These are phyloP conservation scores for Podospora fimiseda DNA, from an alignment of 495 filamentous ascomycete species.

Conservation along the genomic window DNA sequence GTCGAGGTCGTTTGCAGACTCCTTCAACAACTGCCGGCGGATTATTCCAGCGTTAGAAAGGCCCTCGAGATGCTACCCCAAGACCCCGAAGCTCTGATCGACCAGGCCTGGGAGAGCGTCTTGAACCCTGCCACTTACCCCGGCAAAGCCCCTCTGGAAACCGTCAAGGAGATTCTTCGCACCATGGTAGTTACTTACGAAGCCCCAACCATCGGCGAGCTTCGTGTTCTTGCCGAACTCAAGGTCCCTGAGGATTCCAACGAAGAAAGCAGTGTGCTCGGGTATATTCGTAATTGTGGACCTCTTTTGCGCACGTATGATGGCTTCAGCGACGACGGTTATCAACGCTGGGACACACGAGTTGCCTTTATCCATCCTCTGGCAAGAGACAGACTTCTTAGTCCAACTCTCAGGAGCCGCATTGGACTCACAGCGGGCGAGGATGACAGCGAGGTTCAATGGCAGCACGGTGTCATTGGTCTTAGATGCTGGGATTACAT, in stretches of 20 bases:
- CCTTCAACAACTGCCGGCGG: conserved; percentile 4
- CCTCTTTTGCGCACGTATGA: conserved; percentile 7
- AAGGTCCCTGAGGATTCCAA: conserved; percentile 1
- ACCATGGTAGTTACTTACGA: conserved; percentile 8
- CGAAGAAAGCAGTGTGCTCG: conserved; percentile 6
- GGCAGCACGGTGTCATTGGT: conserved; percentile 13
- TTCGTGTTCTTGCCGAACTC: conserved; percentile 6
- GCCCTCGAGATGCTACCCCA: conserved; percentile 7
- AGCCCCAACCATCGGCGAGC: conserved; percentile 6
- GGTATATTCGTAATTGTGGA: conserved; percentile 6
- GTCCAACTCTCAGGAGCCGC: conserved; percentile 1
- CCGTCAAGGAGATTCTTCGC: conserved; percentile 12
- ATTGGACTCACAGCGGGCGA: conserved; percentile 6
- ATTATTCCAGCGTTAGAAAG: conserved; percentile 6
- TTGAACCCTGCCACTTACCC: conserved; percentile 1
- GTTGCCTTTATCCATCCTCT: conserved; percentile 11
- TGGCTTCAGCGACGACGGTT: conserved; percentile 2
- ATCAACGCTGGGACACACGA: neutral
- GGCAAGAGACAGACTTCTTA: conserved; percentile 7
- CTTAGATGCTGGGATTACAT: conserved; percentile 9
- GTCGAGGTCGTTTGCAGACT: conserved; percentile 11
- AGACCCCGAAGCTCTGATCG: conserved; percentile 6
- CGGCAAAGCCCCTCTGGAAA: conserved; percentile 5
- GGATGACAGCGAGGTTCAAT: conserved; percentile 8
- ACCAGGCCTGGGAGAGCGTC: conserved; percentile 3